Evolutionary conservation across 768 basidiomycete species (phyloP).

Genomic region (Piloderma croceum): DNA sequence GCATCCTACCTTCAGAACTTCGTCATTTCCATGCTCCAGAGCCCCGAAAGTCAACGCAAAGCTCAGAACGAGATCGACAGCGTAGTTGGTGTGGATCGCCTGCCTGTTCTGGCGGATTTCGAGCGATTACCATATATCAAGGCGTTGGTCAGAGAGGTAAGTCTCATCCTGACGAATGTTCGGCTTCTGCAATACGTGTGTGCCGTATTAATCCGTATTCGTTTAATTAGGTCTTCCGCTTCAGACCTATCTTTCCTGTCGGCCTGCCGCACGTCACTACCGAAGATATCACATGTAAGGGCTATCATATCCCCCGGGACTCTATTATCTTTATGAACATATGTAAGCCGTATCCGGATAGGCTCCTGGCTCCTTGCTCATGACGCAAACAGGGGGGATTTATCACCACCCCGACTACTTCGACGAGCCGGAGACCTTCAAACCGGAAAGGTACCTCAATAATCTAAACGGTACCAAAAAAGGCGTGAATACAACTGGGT

Average conservation of each 20-base stretch:
- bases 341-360: conserved; percentile 16
- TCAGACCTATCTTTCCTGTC: conserved; percentile 15
- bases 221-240: conserved; percentile 14
- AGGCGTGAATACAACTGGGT: conserved; percentile 2
- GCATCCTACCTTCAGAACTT: conserved; percentile 12
- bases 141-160: conserved; percentile 14
- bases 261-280: conserved; percentile 11
- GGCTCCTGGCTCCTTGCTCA: background rate
- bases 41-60: conserved; percentile 17
- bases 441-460: conserved; percentile 25
- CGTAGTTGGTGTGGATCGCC: conserved; percentile 12
- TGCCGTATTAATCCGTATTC: background rate
- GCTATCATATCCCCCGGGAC: conserved; percentile 15
- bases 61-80: conserved; percentile 19
- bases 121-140: conserved; percentile 12
- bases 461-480: conserved; percentile 2
- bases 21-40: conserved; percentile 17
- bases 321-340: conserved; percentile 21
- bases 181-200: background rate
- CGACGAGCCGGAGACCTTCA: conserved; percentile 22
- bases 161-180: too few species aligned
- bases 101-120: conserved; percentile 9
- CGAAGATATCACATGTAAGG: conserved; percentile 4
- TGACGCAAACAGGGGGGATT: conserved; percentile 15
- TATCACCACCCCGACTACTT: conserved; percentile 21